phyloP scores from a whole-genome alignment of 2,329 filamentous ascomycete genomes.

The Blastomyces gilchristii region DNA sequence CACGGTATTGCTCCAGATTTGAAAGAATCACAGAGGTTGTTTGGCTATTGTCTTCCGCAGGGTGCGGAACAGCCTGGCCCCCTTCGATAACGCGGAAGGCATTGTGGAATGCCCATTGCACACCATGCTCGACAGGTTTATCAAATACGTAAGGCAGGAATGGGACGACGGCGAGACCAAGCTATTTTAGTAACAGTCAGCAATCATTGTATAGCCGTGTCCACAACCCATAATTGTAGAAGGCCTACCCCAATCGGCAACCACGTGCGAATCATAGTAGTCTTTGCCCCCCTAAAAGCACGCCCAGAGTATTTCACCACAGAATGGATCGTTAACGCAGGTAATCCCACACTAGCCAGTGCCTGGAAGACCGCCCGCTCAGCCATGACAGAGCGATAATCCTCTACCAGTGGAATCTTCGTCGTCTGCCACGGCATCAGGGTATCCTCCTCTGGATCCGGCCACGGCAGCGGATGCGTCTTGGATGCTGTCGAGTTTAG shows the following conservation, averaged over 20 bases:
- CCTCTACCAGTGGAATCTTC: conserved; percentile 63
- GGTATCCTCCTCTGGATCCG: conserved; percentile 22
- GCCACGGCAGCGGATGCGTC: conserved; percentile 20
- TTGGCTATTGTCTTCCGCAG: conserved; percentile 10
- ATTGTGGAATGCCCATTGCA: conserved; percentile 83
- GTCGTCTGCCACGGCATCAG: conserved; percentile 33
- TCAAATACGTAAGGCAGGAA: conserved; percentile 80
- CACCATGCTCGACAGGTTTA: conserved; percentile 80
- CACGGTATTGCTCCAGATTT: conserved; percentile 17
- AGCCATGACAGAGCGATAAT: conserved; percentile 82
- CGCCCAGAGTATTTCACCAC: conserved; percentile 81
- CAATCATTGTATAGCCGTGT: conserved; percentile 10
- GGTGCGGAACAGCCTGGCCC: conserved; percentile 40
- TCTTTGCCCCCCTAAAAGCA: conserved; percentile 77
- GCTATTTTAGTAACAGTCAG: conserved; percentile 28
- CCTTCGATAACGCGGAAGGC: conserved; percentile 66
- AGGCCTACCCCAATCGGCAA: conserved; percentile 70
- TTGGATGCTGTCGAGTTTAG: conserved; percentile 8
- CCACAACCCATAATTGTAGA: background rate
- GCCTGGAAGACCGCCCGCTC: conserved; percentile 86
- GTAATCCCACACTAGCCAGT: conserved; percentile 84
- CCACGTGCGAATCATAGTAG: conserved; percentile 66
- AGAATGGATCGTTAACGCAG: conserved; percentile 86
- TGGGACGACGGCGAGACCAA: conserved; percentile 63
- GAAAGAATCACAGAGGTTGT: conserved; percentile 16